A percentile compares a stretch with the other conserved stretches of the same genome.
These are phyloP conservation scores for Bromus sterilis DNA, from an alignment of 176 grass and related monocot species.

Conservation along the genomic window DNA sequence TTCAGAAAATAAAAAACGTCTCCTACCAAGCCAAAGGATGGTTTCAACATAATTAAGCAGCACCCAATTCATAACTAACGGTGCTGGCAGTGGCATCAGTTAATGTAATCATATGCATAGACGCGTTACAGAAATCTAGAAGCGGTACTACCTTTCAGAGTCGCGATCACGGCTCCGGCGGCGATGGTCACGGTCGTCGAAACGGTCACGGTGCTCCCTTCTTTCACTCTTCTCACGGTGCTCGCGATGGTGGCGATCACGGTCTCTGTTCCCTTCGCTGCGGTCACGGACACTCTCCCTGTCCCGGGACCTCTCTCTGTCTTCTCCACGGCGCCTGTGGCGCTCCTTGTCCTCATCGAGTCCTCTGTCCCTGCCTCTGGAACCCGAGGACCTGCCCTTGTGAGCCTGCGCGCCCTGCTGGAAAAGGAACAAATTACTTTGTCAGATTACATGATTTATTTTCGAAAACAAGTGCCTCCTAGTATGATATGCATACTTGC, in stretches of 20 bases:
- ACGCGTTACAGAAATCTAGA: not conserved
- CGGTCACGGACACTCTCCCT: constrained; percentile 31
- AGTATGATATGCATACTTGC: not conserved
- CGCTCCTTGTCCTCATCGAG: constrained; percentile 27
- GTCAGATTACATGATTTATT: not conserved
- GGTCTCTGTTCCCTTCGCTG: constrained; percentile 29
- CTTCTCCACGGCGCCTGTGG: constrained; percentile 26
- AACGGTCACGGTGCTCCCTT: constrained; percentile 63
- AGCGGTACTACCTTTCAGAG: constrained; percentile 41
- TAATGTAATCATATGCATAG: not conserved
- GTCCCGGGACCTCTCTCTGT: constrained; percentile 30
- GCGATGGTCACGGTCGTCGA: constrained; percentile 52
- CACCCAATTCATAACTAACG: no score
- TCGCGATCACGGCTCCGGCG: constrained; percentile 27
- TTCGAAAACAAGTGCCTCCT: not conserved
- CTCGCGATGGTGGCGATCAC: constrained; percentile 67
- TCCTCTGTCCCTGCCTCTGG: constrained; percentile 57
- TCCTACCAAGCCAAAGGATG: not conserved
- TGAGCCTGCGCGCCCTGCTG: constrained; percentile 30
- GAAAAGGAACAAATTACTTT: not conserved
- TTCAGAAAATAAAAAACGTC: not conserved
- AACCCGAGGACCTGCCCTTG: constrained; percentile 58
- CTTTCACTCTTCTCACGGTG: constrained; percentile 57
- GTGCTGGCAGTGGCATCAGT: no score
- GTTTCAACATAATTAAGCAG: not conserved